phyloP scores from a whole-genome alignment of 2,329 filamentous ascomycete species.

The Trichothecium sympodiale region DNA sequence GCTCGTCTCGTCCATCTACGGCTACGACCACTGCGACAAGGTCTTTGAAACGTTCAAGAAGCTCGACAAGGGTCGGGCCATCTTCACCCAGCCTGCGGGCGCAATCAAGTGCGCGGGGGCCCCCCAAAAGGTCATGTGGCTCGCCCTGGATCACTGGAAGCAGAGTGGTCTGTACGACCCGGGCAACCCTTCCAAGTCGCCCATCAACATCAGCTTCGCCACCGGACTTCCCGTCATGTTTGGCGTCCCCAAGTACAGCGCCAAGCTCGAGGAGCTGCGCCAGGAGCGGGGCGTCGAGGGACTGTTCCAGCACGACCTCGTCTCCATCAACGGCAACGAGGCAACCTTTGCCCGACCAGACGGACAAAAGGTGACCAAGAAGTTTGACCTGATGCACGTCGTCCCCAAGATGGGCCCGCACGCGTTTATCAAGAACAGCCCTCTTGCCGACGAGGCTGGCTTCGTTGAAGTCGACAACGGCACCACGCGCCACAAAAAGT shows the following conservation, averaged over 20 bases:
- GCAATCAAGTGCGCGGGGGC: conserved; percentile 51
- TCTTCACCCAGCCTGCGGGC: conserved; percentile 50
- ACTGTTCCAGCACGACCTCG: conserved; percentile 45
- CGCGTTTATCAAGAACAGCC: conserved; percentile 39
- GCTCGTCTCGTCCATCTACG: conserved; percentile 45
- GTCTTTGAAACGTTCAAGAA: conserved; percentile 35
- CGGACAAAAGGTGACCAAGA: conserved; percentile 29
- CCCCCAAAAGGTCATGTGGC: conserved; percentile 52
- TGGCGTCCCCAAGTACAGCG: conserved; percentile 48
- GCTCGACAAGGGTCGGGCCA: conserved; percentile 36
- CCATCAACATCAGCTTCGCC: conserved; percentile 42
- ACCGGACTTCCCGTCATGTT: conserved; percentile 47
- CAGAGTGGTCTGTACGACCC: conserved; percentile 37
- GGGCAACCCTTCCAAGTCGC: conserved; percentile 22
- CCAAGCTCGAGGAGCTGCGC: conserved; percentile 39
- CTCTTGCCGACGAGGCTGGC: conserved; percentile 42
- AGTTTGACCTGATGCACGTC: conserved; percentile 45
- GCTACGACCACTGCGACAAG: conserved; percentile 44
- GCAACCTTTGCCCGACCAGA: conserved; percentile 36
- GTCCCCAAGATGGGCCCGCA: conserved; percentile 49
- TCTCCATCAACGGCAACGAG: conserved; percentile 39
- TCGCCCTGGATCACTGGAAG: conserved; percentile 49
- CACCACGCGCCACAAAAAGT: conserved; percentile 42
- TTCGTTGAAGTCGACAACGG: conserved; percentile 46
- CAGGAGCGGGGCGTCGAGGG: conserved; percentile 44